Evolutionary conservation across 2,329 filamentous ascomycete species (phyloP).

Genomic region (Basipetospora chlamydospora): DNA sequence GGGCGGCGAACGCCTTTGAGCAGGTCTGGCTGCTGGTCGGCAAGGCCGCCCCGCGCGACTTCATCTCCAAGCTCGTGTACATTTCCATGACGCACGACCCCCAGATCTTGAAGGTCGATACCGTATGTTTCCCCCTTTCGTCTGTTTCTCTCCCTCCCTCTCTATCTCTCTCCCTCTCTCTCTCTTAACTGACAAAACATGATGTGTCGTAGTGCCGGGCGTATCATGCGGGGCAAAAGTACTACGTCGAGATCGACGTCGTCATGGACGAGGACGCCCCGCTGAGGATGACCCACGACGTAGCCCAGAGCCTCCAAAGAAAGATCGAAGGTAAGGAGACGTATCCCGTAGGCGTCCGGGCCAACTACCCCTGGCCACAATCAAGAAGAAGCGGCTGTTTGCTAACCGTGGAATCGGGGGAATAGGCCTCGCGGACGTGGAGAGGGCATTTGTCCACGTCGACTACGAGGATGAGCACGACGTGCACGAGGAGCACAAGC

Average conservation of each 20-base stretch:
- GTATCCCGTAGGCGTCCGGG: too few relatives aligned
- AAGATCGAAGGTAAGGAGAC: conserved; percentile 32
- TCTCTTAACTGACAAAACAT: too few relatives aligned
- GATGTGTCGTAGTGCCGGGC: conserved; percentile 35
- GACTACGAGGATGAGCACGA: conserved; percentile 28
- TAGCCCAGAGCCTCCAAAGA: conserved; percentile 43
- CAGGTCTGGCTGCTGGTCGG: conserved; percentile 48
- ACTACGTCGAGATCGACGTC: conserved; percentile 49
- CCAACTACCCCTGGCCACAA: too few relatives aligned
- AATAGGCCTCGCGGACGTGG: conserved; percentile 21
- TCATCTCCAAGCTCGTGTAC: conserved; percentile 41
- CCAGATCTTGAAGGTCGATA: conserved; percentile 43
- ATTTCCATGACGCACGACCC: conserved; percentile 37
- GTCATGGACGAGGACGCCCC: conserved; percentile 41
- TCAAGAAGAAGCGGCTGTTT: too few relatives aligned
- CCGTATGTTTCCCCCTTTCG: too few relatives aligned
- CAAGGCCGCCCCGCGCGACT: conserved; percentile 42
- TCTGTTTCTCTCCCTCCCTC: not conserved
- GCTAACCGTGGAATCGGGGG: too few relatives aligned
- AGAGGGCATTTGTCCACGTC: conserved; percentile 30
- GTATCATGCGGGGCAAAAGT: conserved; percentile 46
- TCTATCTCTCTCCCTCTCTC: conserved; percentile 5
- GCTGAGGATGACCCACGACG: conserved; percentile 42
- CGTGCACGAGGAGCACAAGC: conserved; percentile 26
- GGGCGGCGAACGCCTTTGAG: conserved; percentile 45